Percentiles rank a stretch among this genome's conserved stretches.
Evolutionary conservation across 306 rosid species (phyloP).

Genomic region (Quercus robur): DNA sequence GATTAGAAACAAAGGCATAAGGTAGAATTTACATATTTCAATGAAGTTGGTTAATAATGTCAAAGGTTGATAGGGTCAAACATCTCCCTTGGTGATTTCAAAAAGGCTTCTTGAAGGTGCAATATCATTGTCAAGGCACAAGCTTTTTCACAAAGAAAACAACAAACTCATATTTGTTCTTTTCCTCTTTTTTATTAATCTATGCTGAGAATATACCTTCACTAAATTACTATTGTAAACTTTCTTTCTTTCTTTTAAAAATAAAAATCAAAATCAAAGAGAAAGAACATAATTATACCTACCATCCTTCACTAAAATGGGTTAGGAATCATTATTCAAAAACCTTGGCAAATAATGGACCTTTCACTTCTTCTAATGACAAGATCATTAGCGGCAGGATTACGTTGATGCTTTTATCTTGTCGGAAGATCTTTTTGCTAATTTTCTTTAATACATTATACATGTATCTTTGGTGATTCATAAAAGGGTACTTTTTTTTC

Average conservation of each 20-base stretch:
- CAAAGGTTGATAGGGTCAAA: constrained; percentile 27
- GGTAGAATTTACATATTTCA: not conserved
- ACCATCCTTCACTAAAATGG: too few relatives aligned
- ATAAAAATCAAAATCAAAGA: not conserved
- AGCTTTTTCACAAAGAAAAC: not conserved
- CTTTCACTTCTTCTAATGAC: not conserved
- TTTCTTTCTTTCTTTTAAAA: not conserved
- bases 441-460: not conserved
- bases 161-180: not conserved
- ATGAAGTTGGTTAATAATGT: constrained; percentile 30
- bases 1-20: not conserved
- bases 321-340: not conserved
- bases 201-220: not conserved
- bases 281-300: not conserved
- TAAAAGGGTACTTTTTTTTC: not conserved
- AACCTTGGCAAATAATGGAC: not conserved
- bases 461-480: not conserved
- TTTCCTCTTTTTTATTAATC: not conserved
- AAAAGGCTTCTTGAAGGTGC: constrained; percentile 22
- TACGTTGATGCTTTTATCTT: not conserved
- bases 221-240: not conserved
- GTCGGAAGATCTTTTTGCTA: not conserved
- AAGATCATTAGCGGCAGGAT: constrained; percentile 2
- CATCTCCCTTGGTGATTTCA: constrained; percentile 13
- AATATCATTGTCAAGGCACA: constrained; percentile 29